A percentile compares a stretch with the other conserved stretches of the same genome.
These are phyloP conservation scores for Pythium sukuiense DNA, from an alignment of 352 stramenopile species.

Conservation along the genomic window DNA sequence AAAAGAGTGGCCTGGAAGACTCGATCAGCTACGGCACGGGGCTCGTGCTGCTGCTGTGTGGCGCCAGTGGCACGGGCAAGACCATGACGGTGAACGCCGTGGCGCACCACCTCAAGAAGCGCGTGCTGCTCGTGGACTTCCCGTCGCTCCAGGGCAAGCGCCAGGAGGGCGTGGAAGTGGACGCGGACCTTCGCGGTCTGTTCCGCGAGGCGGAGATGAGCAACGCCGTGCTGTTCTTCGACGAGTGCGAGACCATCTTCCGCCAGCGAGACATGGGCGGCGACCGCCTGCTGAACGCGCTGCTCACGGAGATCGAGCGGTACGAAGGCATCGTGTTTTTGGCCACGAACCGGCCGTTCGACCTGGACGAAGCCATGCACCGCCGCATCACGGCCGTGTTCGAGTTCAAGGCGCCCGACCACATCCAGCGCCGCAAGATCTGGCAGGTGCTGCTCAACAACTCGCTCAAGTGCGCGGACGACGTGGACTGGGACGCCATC, in stretches of 20 bases:
- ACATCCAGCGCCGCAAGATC: conserved; percentile 82
- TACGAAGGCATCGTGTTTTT: conserved; percentile 90
- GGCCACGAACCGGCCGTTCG: conserved; percentile 86
- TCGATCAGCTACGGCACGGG: conserved; percentile 78
- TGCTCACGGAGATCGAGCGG: conserved; percentile 87
- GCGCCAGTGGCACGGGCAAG: conserved; percentile 87
- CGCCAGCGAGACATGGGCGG: conserved; percentile 78
- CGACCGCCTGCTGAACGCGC: conserved; percentile 76
- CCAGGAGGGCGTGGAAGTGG: conserved; percentile 68
- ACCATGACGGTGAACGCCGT: conserved; percentile 91
- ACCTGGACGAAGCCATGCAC: conserved; percentile 90
- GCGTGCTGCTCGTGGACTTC: conserved; percentile 88
- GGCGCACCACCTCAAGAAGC: conserved; percentile 82
- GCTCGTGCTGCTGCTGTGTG: conserved; percentile 79
- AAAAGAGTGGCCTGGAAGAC: conserved; percentile 76
- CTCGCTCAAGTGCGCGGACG: conserved; percentile 48
- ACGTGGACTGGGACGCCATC: conserved; percentile 85
- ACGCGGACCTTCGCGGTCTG: conserved; percentile 79
- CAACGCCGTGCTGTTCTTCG: conserved; percentile 90
- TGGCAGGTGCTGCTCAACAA: conserved; percentile 75
- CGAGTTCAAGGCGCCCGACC: conserved; percentile 84
- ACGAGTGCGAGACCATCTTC: conserved; percentile 90
- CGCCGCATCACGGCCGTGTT: conserved; percentile 88
- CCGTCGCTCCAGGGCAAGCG: conserved; percentile 81
- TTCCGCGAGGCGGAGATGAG: conserved; percentile 90